A percentile compares a stretch with the other conserved stretches of the same genome.
phyloP scores from a whole-genome alignment of 148 eudicot species.

The Simmondsia chinensis region DNA sequence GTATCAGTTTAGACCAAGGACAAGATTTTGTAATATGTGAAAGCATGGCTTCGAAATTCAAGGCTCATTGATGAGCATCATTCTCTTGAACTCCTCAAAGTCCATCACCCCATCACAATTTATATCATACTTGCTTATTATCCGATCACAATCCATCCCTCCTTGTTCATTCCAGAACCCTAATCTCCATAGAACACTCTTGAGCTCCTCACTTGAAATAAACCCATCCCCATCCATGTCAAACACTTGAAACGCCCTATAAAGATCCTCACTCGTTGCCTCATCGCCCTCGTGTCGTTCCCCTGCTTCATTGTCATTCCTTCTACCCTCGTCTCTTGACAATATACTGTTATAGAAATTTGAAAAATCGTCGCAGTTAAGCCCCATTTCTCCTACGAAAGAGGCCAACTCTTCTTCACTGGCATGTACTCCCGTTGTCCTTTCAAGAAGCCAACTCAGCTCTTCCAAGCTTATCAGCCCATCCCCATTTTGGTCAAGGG shows the following conservation, averaged over 20 bases:
- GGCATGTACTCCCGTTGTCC: constrained; percentile 13
- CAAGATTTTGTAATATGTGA: too few species aligned
- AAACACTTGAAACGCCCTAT: constrained; percentile 57
- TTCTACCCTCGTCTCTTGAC: not conserved
- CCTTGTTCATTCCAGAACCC: constrained; percentile 43
- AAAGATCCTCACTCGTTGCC: constrained; percentile 23
- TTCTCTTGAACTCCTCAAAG: constrained; percentile 65
- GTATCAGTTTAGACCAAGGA: too few species aligned
- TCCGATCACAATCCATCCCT: constrained; percentile 33
- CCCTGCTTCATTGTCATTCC: not conserved
- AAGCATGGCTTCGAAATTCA: too few species aligned
- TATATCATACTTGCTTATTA: constrained; percentile 39
- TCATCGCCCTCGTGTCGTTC: constrained; percentile 7
- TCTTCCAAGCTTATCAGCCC: constrained; percentile 46
- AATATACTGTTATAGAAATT: constrained; percentile 26
- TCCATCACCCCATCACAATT: constrained; percentile 66
- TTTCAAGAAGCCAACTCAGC: constrained; percentile 35
- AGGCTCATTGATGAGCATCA: too few species aligned
- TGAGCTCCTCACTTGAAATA: constrained; percentile 51
- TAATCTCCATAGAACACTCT: constrained; percentile 37
- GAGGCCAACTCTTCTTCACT: constrained; percentile 26
- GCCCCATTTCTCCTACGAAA: constrained; percentile 29
- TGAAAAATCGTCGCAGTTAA: constrained; percentile 25
- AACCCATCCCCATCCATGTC: constrained; percentile 64
- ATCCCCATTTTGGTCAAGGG: constrained; percentile 43